Evolutionary conservation across 768 basidiomycete genomes (phyloP).

Genomic region (Mycena chlorophos): DNA sequence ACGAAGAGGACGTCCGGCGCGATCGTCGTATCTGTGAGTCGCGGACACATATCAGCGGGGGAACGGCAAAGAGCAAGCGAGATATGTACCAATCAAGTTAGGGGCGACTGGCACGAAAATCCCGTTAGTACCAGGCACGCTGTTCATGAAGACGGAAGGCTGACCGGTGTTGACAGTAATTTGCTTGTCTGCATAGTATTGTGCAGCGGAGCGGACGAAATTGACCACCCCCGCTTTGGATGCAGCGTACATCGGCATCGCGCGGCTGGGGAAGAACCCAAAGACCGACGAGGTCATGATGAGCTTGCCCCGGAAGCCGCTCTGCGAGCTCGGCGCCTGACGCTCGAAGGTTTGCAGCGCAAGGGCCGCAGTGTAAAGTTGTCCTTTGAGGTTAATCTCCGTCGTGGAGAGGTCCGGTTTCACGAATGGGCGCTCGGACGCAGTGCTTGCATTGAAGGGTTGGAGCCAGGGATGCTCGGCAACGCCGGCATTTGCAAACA

Average conservation of each 20-base stretch:
- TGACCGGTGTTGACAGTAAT: constrained; percentile 22
- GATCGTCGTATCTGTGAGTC: constrained; percentile 12
- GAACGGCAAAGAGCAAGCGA: neutral
- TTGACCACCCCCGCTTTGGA: constrained; percentile 24
- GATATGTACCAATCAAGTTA: constrained; percentile 14
- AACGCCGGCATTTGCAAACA: constrained; percentile 25
- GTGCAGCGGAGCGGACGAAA: constrained; percentile 21
- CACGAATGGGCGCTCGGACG: constrained; percentile 11
- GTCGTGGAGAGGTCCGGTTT: constrained; percentile 20
- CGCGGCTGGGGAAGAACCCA: constrained; percentile 16
- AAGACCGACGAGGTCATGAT: constrained; percentile 24
- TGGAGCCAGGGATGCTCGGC: constrained; percentile 24
- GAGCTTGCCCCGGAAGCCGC: constrained; percentile 22
- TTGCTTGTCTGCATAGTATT: constrained; percentile 19
- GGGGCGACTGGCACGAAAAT: constrained; percentile 10
- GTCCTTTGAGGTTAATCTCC: constrained; percentile 21
- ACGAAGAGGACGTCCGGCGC: constrained; percentile 15
- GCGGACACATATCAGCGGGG: neutral
- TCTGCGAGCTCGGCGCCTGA: constrained; percentile 15
- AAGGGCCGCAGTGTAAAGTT: constrained; percentile 23
- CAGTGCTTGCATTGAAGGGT: constrained; percentile 17
- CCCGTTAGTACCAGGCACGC: neutral
- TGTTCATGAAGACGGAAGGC: neutral
- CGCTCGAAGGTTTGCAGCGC: constrained; percentile 25
- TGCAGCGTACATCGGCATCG: constrained; percentile 24